Evolutionary conservation across 2,329 filamentous ascomycete genomes (phyloP).

Genomic region (Pestalotiopsis sp.): DNA sequence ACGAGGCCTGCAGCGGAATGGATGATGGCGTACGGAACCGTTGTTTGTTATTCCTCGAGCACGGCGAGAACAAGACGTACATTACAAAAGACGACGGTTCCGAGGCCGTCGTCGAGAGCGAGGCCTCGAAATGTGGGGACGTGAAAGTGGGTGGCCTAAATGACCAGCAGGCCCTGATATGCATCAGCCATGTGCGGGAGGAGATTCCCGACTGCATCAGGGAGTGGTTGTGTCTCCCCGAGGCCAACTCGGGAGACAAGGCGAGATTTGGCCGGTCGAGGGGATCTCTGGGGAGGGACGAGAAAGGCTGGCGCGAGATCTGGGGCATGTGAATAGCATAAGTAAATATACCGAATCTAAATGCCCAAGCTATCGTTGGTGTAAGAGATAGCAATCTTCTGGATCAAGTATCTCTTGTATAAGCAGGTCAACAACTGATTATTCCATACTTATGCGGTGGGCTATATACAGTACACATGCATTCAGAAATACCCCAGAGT

Average conservation of each 20-base stretch:
- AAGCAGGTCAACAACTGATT: neutral
- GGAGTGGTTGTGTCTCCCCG: constrained; percentile 85
- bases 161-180: constrained; percentile 79
- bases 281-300: constrained; percentile 61
- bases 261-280: constrained; percentile 68
- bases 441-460: neutral
- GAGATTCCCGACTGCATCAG: constrained; percentile 85
- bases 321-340: constrained; percentile 50
- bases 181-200: constrained; percentile 87
- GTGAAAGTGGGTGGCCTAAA: constrained; percentile 65
- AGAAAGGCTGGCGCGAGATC: constrained; percentile 65
- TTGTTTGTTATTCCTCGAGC: constrained; percentile 78
- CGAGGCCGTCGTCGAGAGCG: constrained; percentile 46
- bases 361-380: too few relatives aligned
- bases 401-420: neutral
- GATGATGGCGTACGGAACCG: constrained; percentile 81
- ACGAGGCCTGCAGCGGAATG: constrained; percentile 89
- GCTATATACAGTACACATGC: too few relatives aligned
- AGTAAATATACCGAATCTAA: neutral
- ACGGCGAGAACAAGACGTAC: constrained; percentile 57
- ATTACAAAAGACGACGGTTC: constrained; percentile 33
- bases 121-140: constrained; percentile 42
- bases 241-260: constrained; percentile 63
- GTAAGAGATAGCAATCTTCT: too few relatives aligned
- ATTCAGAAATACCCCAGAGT: too few relatives aligned